Evolutionary conservation across 2,329 filamentous ascomycete genomes (phyloP).

Genomic region (Alternaria novae-zelandiae): DNA sequence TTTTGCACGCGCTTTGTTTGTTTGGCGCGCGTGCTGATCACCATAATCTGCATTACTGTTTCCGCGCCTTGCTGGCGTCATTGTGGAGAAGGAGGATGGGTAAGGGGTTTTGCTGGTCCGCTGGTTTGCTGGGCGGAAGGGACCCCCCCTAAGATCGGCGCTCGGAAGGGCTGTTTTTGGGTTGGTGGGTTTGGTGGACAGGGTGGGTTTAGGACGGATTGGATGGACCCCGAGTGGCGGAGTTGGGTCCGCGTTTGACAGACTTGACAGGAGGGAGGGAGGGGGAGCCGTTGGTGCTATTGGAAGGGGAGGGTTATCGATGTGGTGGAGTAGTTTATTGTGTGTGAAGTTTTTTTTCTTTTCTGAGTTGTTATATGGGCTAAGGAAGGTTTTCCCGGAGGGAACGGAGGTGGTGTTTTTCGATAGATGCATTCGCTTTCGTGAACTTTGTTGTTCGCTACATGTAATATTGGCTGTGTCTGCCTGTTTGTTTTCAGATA

Average conservation of each 20-base stretch:
- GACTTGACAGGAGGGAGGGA: background rate
- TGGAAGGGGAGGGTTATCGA: background rate
- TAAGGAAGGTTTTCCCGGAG: background rate
- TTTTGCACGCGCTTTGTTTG: background rate
- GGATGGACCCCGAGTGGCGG: background rate
- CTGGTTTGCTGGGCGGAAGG: background rate
- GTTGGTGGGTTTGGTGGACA: background rate
- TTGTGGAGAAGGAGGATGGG: background rate
- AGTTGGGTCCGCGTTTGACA: background rate
- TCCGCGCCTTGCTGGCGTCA: background rate
- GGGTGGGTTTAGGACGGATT: background rate
- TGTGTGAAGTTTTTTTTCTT: background rate
- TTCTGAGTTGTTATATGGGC: background rate
- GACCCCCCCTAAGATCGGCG: background rate
- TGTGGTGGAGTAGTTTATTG: background rate
- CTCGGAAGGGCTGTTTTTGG: background rate
- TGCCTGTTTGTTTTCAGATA: background rate
- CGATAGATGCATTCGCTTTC: background rate
- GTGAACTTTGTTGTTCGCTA: background rate
- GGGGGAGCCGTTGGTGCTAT: background rate
- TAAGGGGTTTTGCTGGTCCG: background rate
- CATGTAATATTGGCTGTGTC: background rate
- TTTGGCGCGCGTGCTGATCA: background rate
- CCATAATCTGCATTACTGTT: background rate
- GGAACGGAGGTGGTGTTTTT: background rate